Percentiles rank a stretch among this genome's conserved stretches.
These are phyloP conservation scores for Populus euphratica DNA, from an alignment of 345 rosid species.

Conservation along the genomic window DNA sequence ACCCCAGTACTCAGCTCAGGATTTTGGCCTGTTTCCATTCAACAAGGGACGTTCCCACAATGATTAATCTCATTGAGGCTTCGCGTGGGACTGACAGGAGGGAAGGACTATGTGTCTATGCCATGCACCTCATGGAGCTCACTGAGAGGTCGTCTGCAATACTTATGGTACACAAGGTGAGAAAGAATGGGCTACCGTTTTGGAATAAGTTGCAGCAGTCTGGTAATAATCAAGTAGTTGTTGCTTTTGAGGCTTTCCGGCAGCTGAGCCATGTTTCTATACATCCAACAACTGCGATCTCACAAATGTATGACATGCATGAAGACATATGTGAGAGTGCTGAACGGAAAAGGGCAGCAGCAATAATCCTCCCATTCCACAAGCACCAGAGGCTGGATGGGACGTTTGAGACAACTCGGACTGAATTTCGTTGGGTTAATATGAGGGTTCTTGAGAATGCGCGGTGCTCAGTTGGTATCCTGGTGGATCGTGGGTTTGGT, in stretches of 20 bases:
- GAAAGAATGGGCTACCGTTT: slow-evolving; percentile 76
- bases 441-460: slow-evolving; percentile 60
- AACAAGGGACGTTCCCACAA: slow-evolving; percentile 46
- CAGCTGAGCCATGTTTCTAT: slow-evolving; percentile 59
- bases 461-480: slow-evolving; percentile 72
- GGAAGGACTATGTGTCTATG: slow-evolving; percentile 69
- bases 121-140: slow-evolving; percentile 91
- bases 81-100: slow-evolving; percentile 72
- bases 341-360: slow-evolving; percentile 54
- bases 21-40: slow-evolving; percentile 61
- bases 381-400: slow-evolving; percentile 73
- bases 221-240: slow-evolving; percentile 51
- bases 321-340: slow-evolving; percentile 66
- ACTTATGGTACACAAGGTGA: slow-evolving; percentile 83
- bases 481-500: slow-evolving; percentile 86
- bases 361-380: slow-evolving; percentile 75
- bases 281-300: slow-evolving; percentile 85
- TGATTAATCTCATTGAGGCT: slow-evolving; percentile 70
- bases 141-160: slow-evolving; percentile 86
- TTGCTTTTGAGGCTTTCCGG: slow-evolving; percentile 71
- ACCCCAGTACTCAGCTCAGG: slow-evolving; percentile 41
- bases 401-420: slow-evolving; percentile 52
- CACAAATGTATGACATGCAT: slow-evolving; percentile 55
- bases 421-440: slow-evolving; percentile 51
- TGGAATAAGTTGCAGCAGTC: slow-evolving; percentile 62